These are phyloP conservation scores for Tephrocybe sp. DNA, from an alignment of 768 basidiomycete genomes.

Conservation along the genomic window DNA sequence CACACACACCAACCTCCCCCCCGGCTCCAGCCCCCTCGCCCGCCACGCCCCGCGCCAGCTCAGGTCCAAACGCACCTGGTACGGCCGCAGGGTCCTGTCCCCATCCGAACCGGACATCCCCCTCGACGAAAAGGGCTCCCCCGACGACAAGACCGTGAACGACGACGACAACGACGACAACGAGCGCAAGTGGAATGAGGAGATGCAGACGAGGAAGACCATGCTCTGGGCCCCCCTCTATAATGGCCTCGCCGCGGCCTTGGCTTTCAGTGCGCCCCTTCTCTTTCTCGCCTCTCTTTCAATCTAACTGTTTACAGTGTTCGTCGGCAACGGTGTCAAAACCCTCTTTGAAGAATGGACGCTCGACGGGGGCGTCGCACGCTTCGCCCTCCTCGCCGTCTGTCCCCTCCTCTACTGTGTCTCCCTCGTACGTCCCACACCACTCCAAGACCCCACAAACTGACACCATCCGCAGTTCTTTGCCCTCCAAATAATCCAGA, in stretches of 20 bases:
- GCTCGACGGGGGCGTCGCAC: conserved; percentile 56
- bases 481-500: conserved; percentile 67
- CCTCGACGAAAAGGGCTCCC: conserved; percentile 4
- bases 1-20: neutral
- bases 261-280: conserved; percentile 49
- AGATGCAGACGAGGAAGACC: conserved; percentile 21
- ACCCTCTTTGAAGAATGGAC: conserved; percentile 64
- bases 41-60: neutral
- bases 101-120: conserved; percentile 17
- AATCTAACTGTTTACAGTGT: conserved; percentile 45
- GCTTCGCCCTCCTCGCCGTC: conserved; percentile 65
- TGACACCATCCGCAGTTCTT: conserved; percentile 58
- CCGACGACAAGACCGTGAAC: neutral
- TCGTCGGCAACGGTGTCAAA: conserved; percentile 64
- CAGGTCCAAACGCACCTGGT: conserved; percentile 46
- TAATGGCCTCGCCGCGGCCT: conserved; percentile 58
- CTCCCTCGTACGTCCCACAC: conserved; percentile 45
- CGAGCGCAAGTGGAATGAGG: conserved; percentile 9
- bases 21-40: neutral
- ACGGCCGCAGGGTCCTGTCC: conserved; percentile 51
- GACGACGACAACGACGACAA: conserved; percentile 10
- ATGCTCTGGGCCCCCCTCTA: conserved; percentile 67
- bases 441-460: neutral
- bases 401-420: conserved; percentile 74
- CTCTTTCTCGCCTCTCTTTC: conserved; percentile 30